phyloP scores from a whole-genome alignment of 495 filamentous ascomycete genomes.

The Talaromyces nanjingensis region DNA sequence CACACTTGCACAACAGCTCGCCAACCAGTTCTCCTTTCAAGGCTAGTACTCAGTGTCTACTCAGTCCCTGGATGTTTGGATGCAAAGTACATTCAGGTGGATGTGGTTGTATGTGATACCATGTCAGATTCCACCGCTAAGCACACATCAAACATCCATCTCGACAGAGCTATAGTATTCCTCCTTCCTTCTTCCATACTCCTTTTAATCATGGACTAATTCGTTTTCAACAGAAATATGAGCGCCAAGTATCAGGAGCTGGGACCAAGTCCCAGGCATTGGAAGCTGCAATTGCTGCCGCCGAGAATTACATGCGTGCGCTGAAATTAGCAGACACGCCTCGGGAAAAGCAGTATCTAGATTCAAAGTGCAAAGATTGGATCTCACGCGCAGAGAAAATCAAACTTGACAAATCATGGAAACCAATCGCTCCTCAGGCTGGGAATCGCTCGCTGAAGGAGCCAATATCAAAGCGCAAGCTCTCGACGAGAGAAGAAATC shows the following conservation, averaged over 20 bases:
- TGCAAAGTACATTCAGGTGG: background rate
- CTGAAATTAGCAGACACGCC: conserved; percentile 42
- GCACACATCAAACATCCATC: background rate
- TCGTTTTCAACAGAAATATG: conserved; percentile 46
- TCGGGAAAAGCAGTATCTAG: conserved; percentile 52
- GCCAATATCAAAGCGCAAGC: conserved; percentile 48
- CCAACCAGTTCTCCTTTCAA: background rate
- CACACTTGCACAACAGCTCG: background rate
- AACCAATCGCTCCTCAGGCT: conserved; percentile 16
- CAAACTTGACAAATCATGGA: conserved; percentile 45
- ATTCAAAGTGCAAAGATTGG: conserved; percentile 58
- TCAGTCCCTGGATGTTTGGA: background rate
- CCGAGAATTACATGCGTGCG: conserved; percentile 73
- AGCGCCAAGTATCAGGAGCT: conserved; percentile 46
- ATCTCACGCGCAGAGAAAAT: conserved; percentile 65
- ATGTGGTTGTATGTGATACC: background rate
- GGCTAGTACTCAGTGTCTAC: background rate
- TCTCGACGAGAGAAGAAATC: conserved; percentile 67
- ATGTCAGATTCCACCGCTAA: background rate
- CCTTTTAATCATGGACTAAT: conserved; percentile 12
- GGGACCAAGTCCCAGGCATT: conserved; percentile 61
- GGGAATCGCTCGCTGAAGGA: conserved; percentile 16
- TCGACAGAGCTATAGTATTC: conserved; percentile 7
- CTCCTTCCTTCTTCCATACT: background rate
- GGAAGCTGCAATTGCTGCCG: conserved; percentile 62